phyloP scores from a whole-genome alignment of 2,329 filamentous ascomycete genomes.

The Acarospora socialis region DNA sequence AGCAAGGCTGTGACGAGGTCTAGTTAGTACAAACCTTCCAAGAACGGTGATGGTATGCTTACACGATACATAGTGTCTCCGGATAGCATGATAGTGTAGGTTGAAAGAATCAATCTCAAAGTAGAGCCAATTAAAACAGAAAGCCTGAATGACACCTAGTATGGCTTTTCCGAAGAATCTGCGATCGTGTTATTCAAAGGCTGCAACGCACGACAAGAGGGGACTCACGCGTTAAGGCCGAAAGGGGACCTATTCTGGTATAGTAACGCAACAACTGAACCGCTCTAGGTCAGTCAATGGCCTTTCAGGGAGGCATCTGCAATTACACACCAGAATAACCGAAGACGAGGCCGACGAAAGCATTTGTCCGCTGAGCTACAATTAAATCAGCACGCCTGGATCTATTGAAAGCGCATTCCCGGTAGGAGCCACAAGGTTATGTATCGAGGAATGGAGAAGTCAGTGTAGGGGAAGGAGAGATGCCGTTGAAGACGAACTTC shows the following conservation, averaged over 20 bases:
- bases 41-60: constrained; percentile 12
- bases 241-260: constrained; percentile 41
- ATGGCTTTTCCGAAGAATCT: constrained; percentile 47
- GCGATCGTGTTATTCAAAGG: constrained; percentile 13
- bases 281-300: too few species aligned
- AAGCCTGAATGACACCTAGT: constrained; percentile 43
- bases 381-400: too few species aligned
- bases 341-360: constrained; percentile 50
- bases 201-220: constrained; percentile 6
- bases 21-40: too few species aligned
- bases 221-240: constrained; percentile 36
- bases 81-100: constrained; percentile 46
- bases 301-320: too few species aligned
- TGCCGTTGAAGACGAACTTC: too few species aligned
- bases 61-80: constrained; percentile 34
- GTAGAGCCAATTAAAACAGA: constrained; percentile 48
- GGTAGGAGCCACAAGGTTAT: too few species aligned
- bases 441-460: too few species aligned
- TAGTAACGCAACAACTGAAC: too few species aligned
- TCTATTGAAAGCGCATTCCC: too few species aligned
- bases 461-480: too few species aligned
- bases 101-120: constrained; percentile 47
- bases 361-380: constrained; percentile 49
- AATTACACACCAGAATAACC: constrained; percentile 52
- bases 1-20: constrained; percentile 32